A percentile compares a stretch with the other conserved stretches of the same genome.
Evolutionary conservation across 2,329 filamentous ascomycete species (phyloP).

Genomic region (Talaromyces sp.): DNA sequence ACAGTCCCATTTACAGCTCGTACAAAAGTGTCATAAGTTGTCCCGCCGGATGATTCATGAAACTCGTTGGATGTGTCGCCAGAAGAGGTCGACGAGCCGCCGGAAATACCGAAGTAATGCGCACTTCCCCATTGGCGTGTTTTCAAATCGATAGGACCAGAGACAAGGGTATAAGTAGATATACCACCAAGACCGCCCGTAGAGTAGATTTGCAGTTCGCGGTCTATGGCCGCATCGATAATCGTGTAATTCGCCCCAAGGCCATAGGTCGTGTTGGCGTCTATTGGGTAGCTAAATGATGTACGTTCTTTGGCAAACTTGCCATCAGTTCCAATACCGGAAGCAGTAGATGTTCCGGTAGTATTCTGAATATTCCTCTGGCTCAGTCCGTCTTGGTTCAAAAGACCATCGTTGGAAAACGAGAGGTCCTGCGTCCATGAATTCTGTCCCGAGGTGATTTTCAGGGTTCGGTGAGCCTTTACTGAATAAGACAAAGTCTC

Average conservation of each 20-base stretch:
- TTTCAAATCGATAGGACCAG: slow-evolving; percentile 21
- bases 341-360: slow-evolving; percentile 35
- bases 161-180: slow-evolving; percentile 57
- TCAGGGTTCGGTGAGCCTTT: slow-evolving; percentile 52
- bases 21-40: slow-evolving; percentile 19
- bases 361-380: slow-evolving; percentile 52
- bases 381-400: slow-evolving; percentile 51
- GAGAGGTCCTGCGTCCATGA: slow-evolving; percentile 58
- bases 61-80: slow-evolving; percentile 27
- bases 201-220: slow-evolving; percentile 43
- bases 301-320: slow-evolving; percentile 28
- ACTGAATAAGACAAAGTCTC: slow-evolving; percentile 58
- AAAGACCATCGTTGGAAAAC: slow-evolving; percentile 53
- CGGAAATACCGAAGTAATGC: slow-evolving; percentile 19
- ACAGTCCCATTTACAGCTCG: slow-evolving; percentile 25
- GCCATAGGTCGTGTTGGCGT: slow-evolving; percentile 50
- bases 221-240: slow-evolving; percentile 45
- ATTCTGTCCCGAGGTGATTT: slow-evolving; percentile 45
- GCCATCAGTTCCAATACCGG: slow-evolving; percentile 27
- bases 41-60: slow-evolving; percentile 18
- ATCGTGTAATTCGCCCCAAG: slow-evolving; percentile 46
- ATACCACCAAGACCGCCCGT: slow-evolving; percentile 43
- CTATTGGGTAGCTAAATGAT: slow-evolving; percentile 58
- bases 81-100: slow-evolving; percentile 21
- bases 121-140: slow-evolving; percentile 28